phyloP scores from a whole-genome alignment of 2,329 filamentous ascomycete genomes.

The Pseudomassariella vexata region DNA sequence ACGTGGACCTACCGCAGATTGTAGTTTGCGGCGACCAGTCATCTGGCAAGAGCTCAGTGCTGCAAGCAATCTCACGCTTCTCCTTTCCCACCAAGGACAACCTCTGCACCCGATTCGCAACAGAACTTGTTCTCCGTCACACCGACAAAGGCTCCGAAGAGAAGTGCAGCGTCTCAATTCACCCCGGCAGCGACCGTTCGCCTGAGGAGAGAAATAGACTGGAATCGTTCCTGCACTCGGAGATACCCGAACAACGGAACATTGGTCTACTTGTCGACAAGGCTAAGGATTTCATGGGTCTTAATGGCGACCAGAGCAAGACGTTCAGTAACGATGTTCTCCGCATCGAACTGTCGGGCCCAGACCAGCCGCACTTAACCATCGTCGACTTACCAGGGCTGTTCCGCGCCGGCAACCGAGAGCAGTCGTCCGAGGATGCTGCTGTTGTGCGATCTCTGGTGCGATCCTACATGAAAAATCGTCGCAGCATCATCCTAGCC shows the following conservation, averaged over 20 bases:
- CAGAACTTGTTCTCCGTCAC: slow-evolving; percentile 51
- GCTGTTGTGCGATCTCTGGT: slow-evolving; percentile 39
- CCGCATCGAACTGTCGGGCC: slow-evolving; percentile 38
- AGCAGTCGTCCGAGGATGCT: slow-evolving; percentile 35
- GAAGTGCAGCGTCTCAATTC: slow-evolving; percentile 26
- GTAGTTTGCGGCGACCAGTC: slow-evolving; percentile 57
- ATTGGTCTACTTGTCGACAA: slow-evolving; percentile 26
- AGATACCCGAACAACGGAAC: slow-evolving; percentile 10
- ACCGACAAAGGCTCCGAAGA: slow-evolving; percentile 13
- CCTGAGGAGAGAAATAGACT: slow-evolving; percentile 16
- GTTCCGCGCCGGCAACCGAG: slow-evolving; percentile 36
- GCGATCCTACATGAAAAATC: slow-evolving; percentile 47
- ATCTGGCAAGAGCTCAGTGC: slow-evolving; percentile 56
- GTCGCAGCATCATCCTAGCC: slow-evolving; percentile 52
- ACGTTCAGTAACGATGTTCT: slow-evolving; percentile 39
- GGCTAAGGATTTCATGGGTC: slow-evolving; percentile 23
- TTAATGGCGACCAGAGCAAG: slow-evolving; percentile 3
- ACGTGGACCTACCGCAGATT: slow-evolving; percentile 35
- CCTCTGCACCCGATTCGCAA: slow-evolving; percentile 57
- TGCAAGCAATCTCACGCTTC: slow-evolving; percentile 57
- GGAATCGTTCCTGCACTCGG: slow-evolving; percentile 7
- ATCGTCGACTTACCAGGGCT: slow-evolving; percentile 54
- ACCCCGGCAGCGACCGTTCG: slow-evolving; percentile 22
- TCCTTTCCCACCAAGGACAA: slow-evolving; percentile 51
- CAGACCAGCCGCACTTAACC: slow-evolving; percentile 42